These are phyloP conservation scores for Nadsonia starkeyi-henricii DNA, from an alignment of 1,139 yeast genomes.

Conservation along the genomic window DNA sequence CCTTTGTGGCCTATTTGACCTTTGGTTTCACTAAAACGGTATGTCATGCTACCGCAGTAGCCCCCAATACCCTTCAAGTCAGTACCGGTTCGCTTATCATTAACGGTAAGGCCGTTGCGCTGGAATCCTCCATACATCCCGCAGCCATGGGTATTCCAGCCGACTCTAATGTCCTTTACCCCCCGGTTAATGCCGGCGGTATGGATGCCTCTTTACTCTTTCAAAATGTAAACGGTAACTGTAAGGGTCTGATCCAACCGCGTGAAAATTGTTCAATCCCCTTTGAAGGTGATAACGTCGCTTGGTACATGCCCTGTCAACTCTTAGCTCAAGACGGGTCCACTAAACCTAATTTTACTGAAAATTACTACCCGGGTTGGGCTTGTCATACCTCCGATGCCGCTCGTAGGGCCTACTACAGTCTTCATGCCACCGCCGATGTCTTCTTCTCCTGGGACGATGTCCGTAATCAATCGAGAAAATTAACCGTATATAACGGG, in stretches of 20 bases:
- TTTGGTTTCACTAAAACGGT: slow-evolving; percentile 87
- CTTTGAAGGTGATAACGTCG: slow-evolving; percentile 45
- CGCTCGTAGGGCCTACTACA: slow-evolving; percentile 66
- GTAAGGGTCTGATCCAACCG: slow-evolving; percentile 71
- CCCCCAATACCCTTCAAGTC: slow-evolving; percentile 48
- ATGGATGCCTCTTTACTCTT: slow-evolving; percentile 78
- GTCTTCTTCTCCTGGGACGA: slow-evolving; percentile 89
- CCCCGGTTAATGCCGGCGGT: slow-evolving; percentile 83
- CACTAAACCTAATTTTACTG: slow-evolving; percentile 44
- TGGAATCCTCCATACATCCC: slow-evolving; percentile 62
- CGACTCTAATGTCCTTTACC: slow-evolving; percentile 60
- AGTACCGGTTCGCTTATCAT: slow-evolving; percentile 51
- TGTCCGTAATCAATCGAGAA: slow-evolving; percentile 52
- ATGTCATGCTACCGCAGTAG: slow-evolving; percentile 39
- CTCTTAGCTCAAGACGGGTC: slow-evolving; percentile 58
- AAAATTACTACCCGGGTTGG: slow-evolving; percentile 57
- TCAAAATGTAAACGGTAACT: slow-evolving; percentile 91
- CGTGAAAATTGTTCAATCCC: slow-evolving; percentile 62
- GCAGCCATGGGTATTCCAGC: slow-evolving; percentile 61
- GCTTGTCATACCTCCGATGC: slow-evolving; percentile 71
- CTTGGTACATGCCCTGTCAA: slow-evolving; percentile 96
- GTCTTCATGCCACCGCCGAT: slow-evolving; percentile 28
- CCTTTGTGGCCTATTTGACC: slow-evolving; percentile 70
- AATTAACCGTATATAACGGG: slow-evolving; percentile 78
- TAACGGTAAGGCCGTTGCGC: slow-evolving; percentile 69